Base-by-base conservation (phyloP, 1,139 yeast species). In the Pichia sorboxylosa region DNA sequence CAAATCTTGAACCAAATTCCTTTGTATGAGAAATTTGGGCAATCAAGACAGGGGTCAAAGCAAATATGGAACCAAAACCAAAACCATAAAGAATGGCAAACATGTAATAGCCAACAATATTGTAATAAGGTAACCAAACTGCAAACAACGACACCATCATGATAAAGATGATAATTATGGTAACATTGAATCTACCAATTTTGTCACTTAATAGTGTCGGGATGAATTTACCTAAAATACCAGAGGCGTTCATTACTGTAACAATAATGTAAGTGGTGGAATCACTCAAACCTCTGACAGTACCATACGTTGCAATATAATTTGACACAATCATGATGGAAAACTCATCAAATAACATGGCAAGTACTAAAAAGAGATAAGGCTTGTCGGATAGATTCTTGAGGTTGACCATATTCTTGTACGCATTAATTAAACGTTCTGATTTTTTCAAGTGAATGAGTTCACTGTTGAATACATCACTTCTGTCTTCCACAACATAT, bases 1-100 rank as follows among this genome's bases (percentile, higher is more conserved):
- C 82, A 47, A 73, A 78, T 19, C 80, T 64, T 45, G 68, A 73
- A 19, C 87, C 87, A 45, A 76, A 77, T 35, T 66, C 68, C 27
- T 71, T 72, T 2, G 78, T 71, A 30, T 65, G 66, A 27, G 83
- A 73, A 15, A 79, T 72, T 50, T 77, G 84, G 1, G 75, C 69
- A 35, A 69, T 59, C 36, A 73, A 59, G 3, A 61, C 66, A 4
- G 51, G 49, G 0, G 52, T 49, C 25, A 49, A 29, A 2, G 51
- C 41, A 26, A 43, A 48, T 0, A 48, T 45, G 6, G 45, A 44
- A 11, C 47, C 48, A 27, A 48, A 46, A 31, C 56, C 57, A 38
- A 59, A 57, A 1, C 69, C 69, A 26, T 61, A 59, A 10, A 60
- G 23, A 2, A 49, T 57, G 0, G 66, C 53, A 49, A 60, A 63